Evolutionary conservation across 2,329 filamentous ascomycete genomes (phyloP).

Genomic region (Stachybotrys chartarum): DNA sequence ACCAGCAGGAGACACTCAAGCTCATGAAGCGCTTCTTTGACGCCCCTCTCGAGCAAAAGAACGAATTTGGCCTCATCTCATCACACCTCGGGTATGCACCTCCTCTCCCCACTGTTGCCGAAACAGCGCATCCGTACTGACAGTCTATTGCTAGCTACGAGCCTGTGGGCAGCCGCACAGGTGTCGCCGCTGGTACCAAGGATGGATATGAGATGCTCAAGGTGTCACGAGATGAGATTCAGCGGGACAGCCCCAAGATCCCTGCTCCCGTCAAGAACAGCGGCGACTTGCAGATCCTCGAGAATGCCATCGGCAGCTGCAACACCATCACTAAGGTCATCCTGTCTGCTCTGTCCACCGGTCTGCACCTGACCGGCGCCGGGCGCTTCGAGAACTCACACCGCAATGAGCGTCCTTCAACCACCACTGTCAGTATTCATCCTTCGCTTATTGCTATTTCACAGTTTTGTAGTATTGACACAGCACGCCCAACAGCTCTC

Average conservation of each 20-base stretch:
- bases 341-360: constrained; percentile 41
- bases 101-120: neutral
- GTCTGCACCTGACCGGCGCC: constrained; percentile 34
- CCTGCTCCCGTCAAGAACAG: constrained; percentile 41
- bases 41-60: constrained; percentile 45
- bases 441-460: neutral
- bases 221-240: constrained; percentile 43
- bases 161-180: constrained; percentile 39
- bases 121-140: too few species aligned
- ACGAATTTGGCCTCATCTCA: constrained; percentile 46
- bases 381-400: constrained; percentile 42
- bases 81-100: constrained; percentile 40
- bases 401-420: constrained; percentile 42
- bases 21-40: constrained; percentile 52
- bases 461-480: neutral
- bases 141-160: constrained; percentile 29
- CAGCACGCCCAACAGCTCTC: constrained; percentile 23
- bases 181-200: constrained; percentile 38
- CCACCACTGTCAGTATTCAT: constrained; percentile 25
- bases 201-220: constrained; percentile 49
- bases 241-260: constrained; percentile 36
- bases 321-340: constrained; percentile 45
- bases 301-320: constrained; percentile 41
- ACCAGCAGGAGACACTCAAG: constrained; percentile 43
- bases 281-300: constrained; percentile 37